Evolutionary conservation across 495 filamentous ascomycete genomes (phyloP).

Genomic region (Pseudevernia furfuracea): DNA sequence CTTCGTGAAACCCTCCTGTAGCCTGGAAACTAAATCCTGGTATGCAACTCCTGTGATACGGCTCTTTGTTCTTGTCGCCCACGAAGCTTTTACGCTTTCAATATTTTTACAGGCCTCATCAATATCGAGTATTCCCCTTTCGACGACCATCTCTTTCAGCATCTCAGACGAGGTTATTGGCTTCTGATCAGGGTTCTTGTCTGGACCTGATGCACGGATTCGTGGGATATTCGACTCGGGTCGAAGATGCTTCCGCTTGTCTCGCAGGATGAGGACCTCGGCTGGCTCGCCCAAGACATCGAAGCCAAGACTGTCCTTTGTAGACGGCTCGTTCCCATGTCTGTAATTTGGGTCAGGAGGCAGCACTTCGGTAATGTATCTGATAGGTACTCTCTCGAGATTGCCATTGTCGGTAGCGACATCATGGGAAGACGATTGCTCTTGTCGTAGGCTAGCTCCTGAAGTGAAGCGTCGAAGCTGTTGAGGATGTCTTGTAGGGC

Average conservation of each 20-base stretch:
- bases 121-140: slow-evolving; percentile 18
- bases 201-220: background rate
- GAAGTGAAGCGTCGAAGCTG: slow-evolving; percentile 5
- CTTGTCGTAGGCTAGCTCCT: background rate
- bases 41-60: slow-evolving; percentile 8
- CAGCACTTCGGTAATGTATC: background rate
- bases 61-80: slow-evolving; percentile 5
- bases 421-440: slow-evolving; percentile 6
- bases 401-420: background rate
- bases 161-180: slow-evolving; percentile 20
- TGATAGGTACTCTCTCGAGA: background rate
- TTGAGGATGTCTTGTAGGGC: background rate
- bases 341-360: background rate
- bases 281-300: slow-evolving; percentile 37
- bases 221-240: background rate
- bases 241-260: background rate
- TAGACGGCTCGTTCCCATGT: background rate
- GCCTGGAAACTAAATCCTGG: slow-evolving; percentile 10
- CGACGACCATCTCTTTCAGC: slow-evolving; percentile 19
- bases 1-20: slow-evolving; percentile 20
- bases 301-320: slow-evolving; percentile 27
- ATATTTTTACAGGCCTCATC: slow-evolving; percentile 21
- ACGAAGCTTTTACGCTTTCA: slow-evolving; percentile 14
- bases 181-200: background rate
- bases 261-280: slow-evolving; percentile 36